A percentile compares a stretch with the other conserved stretches of the same genome.
phyloP scores from a whole-genome alignment of 768 basidiomycete genomes.

The Boletus subparvulus region DNA sequence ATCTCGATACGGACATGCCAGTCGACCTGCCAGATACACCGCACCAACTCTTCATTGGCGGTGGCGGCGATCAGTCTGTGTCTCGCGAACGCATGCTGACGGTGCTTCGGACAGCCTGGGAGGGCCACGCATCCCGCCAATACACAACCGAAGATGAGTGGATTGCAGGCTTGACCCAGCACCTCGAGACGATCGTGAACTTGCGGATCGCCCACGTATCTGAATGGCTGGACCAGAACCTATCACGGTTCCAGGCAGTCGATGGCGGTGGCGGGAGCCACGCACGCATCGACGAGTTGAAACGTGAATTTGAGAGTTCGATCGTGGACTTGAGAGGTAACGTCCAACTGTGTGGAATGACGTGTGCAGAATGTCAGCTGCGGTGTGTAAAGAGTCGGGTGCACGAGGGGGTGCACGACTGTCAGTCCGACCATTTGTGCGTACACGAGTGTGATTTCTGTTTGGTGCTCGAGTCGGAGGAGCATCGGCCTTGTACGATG shows the following conservation, averaged over 20 bases:
- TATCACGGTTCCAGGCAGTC: constrained; percentile 42
- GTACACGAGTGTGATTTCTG: constrained; percentile 43
- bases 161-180: constrained; percentile 36
- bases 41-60: constrained; percentile 35
- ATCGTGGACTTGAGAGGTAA: constrained; percentile 46
- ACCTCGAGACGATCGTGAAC: constrained; percentile 42
- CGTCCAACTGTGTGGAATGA: constrained; percentile 48
- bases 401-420: constrained; percentile 50
- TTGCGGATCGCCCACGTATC: constrained; percentile 47
- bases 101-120: constrained; percentile 21
- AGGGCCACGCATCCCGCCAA: constrained; percentile 19
- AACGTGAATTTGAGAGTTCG: constrained; percentile 42
- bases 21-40: constrained; percentile 41
- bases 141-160: constrained; percentile 33
- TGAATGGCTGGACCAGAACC: constrained; percentile 52
- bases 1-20: constrained; percentile 48
- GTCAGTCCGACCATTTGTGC: constrained; percentile 51
- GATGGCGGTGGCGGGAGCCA: constrained; percentile 19
- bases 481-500: constrained; percentile 42
- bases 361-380: constrained; percentile 50
- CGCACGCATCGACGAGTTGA: constrained; percentile 45
- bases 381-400: constrained; percentile 45
- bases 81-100: constrained; percentile 17
- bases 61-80: constrained; percentile 12
- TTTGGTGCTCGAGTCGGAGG: constrained; percentile 29